Conservation (phyloP, 441 rosid genomes). For the Sinapis alba region DNA sequence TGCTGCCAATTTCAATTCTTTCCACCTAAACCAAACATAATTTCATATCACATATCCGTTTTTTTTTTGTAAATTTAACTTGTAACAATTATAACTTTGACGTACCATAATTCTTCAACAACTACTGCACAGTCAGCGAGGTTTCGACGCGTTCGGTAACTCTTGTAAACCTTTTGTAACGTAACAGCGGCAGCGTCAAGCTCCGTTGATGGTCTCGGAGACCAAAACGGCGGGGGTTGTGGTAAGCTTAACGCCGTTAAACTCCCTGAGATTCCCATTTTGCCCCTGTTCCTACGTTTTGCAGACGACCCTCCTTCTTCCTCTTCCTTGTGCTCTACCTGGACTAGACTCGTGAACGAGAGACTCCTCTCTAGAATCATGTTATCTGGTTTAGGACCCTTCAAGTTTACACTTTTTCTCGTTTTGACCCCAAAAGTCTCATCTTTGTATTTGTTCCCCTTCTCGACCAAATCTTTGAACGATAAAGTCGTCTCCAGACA, state of each 20-base stretch:
- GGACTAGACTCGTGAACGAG: constrained; percentile 56
- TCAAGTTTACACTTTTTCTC: constrained; percentile 49
- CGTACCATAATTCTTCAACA: constrained; percentile 68
- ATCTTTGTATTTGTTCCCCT: constrained; percentile 25
- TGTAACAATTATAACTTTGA: not conserved
- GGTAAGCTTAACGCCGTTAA: constrained; percentile 52
- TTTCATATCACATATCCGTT: not conserved
- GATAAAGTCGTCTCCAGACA: constrained; percentile 41
- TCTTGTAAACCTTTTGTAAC: constrained; percentile 71
- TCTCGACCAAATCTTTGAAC: constrained; percentile 36
- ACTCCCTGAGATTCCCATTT: constrained; percentile 17
- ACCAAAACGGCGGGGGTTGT: constrained; percentile 49
- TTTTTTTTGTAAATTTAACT: not conserved
- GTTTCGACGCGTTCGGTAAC: constrained; percentile 68
- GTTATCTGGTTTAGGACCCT: constrained; percentile 52
- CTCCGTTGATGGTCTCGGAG: constrained; percentile 73
- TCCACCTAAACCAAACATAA: constrained; percentile 54
- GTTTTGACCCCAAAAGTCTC: constrained; percentile 29
- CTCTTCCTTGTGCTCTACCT: constrained; percentile 41
- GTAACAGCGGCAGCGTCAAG: constrained; percentile 77
- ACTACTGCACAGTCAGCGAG: constrained; percentile 79
- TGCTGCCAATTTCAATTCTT: constrained; percentile 55
- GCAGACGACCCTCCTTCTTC: constrained; percentile 28
- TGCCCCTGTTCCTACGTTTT: constrained; percentile 28
- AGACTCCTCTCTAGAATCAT: constrained; percentile 46